These are phyloP conservation scores for Beauveria varroae DNA, from an alignment of 2,329 filamentous ascomycete species.

Conservation along the genomic window DNA sequence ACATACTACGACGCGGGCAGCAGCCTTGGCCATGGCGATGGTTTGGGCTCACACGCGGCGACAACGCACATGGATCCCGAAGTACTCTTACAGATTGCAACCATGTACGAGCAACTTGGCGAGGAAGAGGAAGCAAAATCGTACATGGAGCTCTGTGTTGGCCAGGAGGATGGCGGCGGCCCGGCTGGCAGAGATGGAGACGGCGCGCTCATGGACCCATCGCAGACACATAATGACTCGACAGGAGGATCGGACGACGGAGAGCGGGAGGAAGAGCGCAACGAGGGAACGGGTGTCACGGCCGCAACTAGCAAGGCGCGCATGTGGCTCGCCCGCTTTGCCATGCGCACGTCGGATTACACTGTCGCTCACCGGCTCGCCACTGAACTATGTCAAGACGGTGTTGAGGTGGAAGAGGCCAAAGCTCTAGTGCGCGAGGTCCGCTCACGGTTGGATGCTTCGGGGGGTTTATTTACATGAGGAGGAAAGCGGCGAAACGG, in stretches of 20 bases:
- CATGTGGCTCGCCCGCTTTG: conserved; percentile 84
- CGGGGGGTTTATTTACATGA: conserved; percentile 20
- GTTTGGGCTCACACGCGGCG: conserved; percentile 41
- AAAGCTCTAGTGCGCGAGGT: conserved; percentile 88
- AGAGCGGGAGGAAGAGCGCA: conserved; percentile 25
- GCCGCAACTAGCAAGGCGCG: conserved; percentile 85
- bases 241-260: conserved; percentile 29
- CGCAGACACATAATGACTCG: conserved; percentile 50
- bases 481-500: not conserved
- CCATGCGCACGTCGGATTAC: conserved; percentile 69
- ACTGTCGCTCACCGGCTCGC: conserved; percentile 71
- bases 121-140: conserved; percentile 74
- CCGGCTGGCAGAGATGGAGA: conserved; percentile 31
- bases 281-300: conserved; percentile 72
- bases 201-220: conserved; percentile 36
- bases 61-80: conserved; percentile 73
- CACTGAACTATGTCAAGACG: conserved; percentile 89
- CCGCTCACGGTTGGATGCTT: conserved; percentile 62
- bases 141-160: conserved; percentile 94
- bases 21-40: conserved; percentile 41
- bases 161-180: conserved; percentile 73
- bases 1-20: conserved; percentile 69
- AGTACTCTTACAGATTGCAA: conserved; percentile 80
- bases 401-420: conserved; percentile 92
- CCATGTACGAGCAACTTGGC: conserved; percentile 75